Base-by-base conservation (phyloP, 2,329 filamentous ascomycete genomes). In the Apiospora kogelbergensis region DNA sequence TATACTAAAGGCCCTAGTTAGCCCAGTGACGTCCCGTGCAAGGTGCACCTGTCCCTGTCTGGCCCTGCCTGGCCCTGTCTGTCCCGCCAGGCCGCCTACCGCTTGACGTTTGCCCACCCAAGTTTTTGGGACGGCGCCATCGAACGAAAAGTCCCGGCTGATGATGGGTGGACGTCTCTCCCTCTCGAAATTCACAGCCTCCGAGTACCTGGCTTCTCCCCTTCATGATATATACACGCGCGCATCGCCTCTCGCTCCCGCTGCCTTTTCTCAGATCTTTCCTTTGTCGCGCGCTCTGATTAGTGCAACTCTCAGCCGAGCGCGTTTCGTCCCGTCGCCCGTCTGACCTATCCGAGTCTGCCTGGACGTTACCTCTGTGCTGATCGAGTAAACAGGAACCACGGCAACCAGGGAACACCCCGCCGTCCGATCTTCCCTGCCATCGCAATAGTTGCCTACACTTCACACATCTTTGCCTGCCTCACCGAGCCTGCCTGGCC, bases 11-110 rank as follows among this genome's bases (percentile, higher is more conserved):
- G 17, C 48, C 33, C 26, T 37, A 60, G 26, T 17, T 37, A 60
- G 26, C 53, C 10, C 30, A 60, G 30, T 60, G 53, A n/a, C 30
- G 53, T 60, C 53, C 53, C 53, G 53, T 37, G 53, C 53, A n/a
- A 60, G 53, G 53, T 37, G 53, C 53, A 60, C 53, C 53, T 60
- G 53, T 60, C 53, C 53, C 53, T 60, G 53, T 9, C 42, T n/a
- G 42, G 37, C 53, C 13, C 53, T n/a, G n/a, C 53, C 53, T 60
- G 53, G 37, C 53, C 53, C 53, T 60, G 53, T 9, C 42, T n/a
- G 42, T 60, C 53, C 13, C 53, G 26, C 30, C 30, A 33, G 53
- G 53, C 53, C 53, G 53, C 53, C 53, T 60, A 20, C 48, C 26
- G 48, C 48, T 13, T 57, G 15, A 24, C 48, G 48, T 17, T 57